Conservation (phyloP, 345 rosid species). For the Eucalyptus tenuipes region DNA sequence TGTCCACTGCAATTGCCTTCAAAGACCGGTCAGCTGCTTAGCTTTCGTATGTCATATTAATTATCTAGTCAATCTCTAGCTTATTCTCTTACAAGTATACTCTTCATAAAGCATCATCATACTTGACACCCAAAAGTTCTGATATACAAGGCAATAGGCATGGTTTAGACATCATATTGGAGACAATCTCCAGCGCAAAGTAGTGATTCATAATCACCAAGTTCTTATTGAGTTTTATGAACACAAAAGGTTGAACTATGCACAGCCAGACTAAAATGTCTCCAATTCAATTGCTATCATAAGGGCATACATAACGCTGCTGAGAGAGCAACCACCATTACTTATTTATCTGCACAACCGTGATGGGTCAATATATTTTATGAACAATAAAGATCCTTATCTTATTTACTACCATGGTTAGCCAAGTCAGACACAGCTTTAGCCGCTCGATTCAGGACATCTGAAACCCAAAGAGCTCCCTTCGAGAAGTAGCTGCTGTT, state of each 20-base stretch:
- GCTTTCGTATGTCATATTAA: background rate
- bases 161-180: background rate
- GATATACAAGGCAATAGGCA: background rate
- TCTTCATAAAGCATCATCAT: background rate
- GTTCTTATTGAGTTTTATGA: background rate
- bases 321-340: background rate
- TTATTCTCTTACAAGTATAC: background rate
- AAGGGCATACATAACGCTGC: background rate
- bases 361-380: background rate
- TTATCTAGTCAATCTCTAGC: background rate
- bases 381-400: background rate
- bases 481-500: slow-evolving; percentile 72
- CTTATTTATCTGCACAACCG: background rate
- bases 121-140: background rate
- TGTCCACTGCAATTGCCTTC: background rate
- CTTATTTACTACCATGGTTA: slow-evolving; percentile 20
- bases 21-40: background rate
- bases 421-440: slow-evolving; percentile 65
- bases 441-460: slow-evolving; percentile 46
- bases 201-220: background rate
- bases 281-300: background rate
- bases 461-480: slow-evolving; percentile 85
- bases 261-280: background rate
- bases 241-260: background rate
- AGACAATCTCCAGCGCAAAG: background rate